Conservation (phyloP, 495 filamentous ascomycete genomes). For the Xylaria scruposa region DNA sequence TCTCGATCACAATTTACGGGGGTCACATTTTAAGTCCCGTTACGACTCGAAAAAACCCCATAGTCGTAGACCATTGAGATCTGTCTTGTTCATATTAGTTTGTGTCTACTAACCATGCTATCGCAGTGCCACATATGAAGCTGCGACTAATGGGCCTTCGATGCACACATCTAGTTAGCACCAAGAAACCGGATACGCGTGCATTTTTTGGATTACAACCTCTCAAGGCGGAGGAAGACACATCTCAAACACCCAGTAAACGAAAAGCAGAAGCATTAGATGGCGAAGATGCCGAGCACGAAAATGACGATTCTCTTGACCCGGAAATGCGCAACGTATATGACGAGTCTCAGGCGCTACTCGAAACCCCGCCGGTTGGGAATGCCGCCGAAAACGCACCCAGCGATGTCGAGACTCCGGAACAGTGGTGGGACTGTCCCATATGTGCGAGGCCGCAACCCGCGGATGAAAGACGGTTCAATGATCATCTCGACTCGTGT, state of each 20-base stretch:
- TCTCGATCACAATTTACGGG: neutral
- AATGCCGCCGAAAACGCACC: slow-evolving; percentile 34
- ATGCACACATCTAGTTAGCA: slow-evolving; percentile 85
- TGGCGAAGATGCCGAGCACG: slow-evolving; percentile 29
- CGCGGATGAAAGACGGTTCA: slow-evolving; percentile 81
- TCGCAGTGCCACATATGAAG: slow-evolving; percentile 69
- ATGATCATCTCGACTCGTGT: slow-evolving; percentile 93
- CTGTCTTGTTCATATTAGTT: neutral
- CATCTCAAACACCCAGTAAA: slow-evolving; percentile 30
- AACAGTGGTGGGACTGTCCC: slow-evolving; percentile 81
- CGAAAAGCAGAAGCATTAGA: slow-evolving; percentile 21
- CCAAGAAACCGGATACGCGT: slow-evolving; percentile 71
- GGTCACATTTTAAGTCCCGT: neutral
- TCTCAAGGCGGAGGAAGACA: slow-evolving; percentile 27
- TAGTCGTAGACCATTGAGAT: neutral
- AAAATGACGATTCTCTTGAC: slow-evolving; percentile 14
- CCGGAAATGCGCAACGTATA: slow-evolving; percentile 7
- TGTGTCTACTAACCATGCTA: neutral
- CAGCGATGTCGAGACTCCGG: slow-evolving; percentile 54
- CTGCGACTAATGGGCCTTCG: slow-evolving; percentile 88
- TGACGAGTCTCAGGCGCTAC: neutral
- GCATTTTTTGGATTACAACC: slow-evolving; percentile 78
- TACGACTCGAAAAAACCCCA: neutral
- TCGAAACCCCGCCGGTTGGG: neutral
- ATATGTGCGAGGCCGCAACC: slow-evolving; percentile 78